phyloP scores from a whole-genome alignment of 495 filamentous ascomycete genomes.

The Lasiosphaeriaceae sp. region DNA sequence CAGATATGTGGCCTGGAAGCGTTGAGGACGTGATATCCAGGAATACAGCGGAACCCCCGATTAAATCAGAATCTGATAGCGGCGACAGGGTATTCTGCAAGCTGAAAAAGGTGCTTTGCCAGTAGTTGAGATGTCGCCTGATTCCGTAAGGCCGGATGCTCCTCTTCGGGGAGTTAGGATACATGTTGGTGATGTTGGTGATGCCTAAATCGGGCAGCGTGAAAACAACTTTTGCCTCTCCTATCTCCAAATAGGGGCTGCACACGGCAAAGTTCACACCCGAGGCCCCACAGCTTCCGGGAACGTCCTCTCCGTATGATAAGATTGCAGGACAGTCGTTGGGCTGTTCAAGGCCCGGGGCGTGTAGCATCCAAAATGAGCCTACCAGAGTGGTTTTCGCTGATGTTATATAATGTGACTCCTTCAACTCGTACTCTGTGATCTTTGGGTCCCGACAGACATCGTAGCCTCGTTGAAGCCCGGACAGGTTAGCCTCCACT shows the following conservation, averaged over 20 bases:
- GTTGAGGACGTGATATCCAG: neutral
- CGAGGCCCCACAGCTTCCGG: neutral
- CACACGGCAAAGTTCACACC: neutral
- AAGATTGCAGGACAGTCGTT: neutral
- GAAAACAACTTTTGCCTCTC: neutral
- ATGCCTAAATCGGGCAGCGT: neutral
- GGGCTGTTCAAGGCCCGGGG: neutral
- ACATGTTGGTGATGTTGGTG: neutral
- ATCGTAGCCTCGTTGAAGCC: neutral
- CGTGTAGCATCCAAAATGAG: neutral
- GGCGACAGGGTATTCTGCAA: neutral
- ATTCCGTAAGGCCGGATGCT: neutral
- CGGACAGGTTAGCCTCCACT: neutral
- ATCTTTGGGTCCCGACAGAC: neutral
- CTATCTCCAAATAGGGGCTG: neutral
- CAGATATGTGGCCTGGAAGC: neutral
- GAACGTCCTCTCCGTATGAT: neutral
- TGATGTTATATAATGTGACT: neutral
- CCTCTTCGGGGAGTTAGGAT: neutral
- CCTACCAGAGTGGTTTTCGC: neutral
- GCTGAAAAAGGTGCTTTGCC: neutral
- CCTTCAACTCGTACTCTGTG: neutral
- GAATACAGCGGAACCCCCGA: neutral
- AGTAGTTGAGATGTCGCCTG: neutral
- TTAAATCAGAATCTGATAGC: neutral